Percentiles rank a stretch among this genome's conserved stretches.
Conservation (phyloP, 2,329 filamentous ascomycete genomes). For the Pseudogymnoascus pannorum region DNA sequence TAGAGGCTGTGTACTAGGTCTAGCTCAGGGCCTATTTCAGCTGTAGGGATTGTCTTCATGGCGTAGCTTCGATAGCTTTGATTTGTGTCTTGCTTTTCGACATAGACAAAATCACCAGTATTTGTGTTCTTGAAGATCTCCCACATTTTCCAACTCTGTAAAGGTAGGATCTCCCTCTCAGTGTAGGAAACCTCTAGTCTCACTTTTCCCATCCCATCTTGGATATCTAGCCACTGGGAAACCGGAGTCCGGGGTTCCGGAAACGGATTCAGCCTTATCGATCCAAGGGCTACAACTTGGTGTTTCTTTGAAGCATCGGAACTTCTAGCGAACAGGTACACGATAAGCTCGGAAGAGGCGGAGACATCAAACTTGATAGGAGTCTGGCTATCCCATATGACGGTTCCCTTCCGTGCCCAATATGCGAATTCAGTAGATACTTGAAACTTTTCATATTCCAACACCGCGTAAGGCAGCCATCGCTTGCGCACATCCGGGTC, state of each 20-base stretch:
- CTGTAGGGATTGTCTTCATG: constrained; percentile 91
- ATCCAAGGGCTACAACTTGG: constrained; percentile 90
- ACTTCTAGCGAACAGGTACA: constrained; percentile 65
- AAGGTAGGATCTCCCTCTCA: constrained; percentile 54
- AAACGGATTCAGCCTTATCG: constrained; percentile 76
- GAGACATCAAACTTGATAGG: constrained; percentile 98
- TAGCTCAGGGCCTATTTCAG: constrained; percentile 90
- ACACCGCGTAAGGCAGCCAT: constrained; percentile 84
- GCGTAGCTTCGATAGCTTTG: constrained; percentile 93
- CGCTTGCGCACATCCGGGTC: constrained; percentile 5
- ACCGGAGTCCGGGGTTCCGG: constrained; percentile 74
- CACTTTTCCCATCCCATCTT: constrained; percentile 78
- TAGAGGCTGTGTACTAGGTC: constrained; percentile 91
- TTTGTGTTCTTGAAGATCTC: not conserved
- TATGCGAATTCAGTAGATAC: constrained; percentile 97
- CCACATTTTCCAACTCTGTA: constrained; percentile 77
- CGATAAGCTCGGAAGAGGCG: constrained; percentile 74
- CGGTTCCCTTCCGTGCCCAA: constrained; percentile 77
- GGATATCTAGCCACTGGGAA: constrained; percentile 78
- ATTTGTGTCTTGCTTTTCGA: constrained; percentile 88
- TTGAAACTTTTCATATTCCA: constrained; percentile 96
- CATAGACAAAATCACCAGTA: not conserved
- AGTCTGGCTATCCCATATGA: constrained; percentile 83
- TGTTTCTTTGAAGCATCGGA: constrained; percentile 75
- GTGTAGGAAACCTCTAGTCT: constrained; percentile 88